These are phyloP conservation scores for Cladophialophora bantiana DNA, from an alignment of 2,329 filamentous ascomycete genomes.

Conservation along the genomic window DNA sequence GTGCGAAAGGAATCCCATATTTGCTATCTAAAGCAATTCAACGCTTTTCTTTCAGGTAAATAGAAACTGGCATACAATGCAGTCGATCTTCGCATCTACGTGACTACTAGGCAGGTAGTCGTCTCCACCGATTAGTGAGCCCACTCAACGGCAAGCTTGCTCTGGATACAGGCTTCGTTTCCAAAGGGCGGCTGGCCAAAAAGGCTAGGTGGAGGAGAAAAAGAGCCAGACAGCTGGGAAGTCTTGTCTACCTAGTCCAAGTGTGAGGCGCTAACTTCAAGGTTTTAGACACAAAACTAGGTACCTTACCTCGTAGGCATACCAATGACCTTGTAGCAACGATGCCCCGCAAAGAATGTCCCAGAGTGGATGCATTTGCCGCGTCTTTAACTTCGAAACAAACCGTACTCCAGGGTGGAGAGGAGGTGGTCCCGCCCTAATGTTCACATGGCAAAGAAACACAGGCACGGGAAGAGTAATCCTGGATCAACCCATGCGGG, in stretches of 20 bases:
- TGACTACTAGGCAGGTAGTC: background rate
- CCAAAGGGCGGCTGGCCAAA: background rate
- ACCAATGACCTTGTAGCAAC: background rate
- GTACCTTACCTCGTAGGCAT: background rate
- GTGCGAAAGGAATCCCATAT: background rate
- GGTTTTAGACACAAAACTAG: background rate
- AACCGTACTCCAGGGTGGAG: background rate
- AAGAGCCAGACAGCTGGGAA: background rate
- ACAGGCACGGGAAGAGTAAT: background rate
- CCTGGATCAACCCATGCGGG: background rate
- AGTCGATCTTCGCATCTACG: background rate
- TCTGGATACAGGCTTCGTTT: background rate
- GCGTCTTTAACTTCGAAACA: background rate
- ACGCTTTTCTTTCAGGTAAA: background rate
- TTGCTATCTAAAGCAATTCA: background rate
- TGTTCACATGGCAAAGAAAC: background rate
- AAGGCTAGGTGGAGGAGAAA: background rate
- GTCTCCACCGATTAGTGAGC: background rate
- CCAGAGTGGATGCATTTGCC: background rate
- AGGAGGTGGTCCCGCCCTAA: background rate
- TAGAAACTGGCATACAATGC: background rate
- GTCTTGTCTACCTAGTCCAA: background rate
- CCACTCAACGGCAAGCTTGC: background rate
- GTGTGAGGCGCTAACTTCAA: background rate
- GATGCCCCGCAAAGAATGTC: background rate